Evolutionary conservation across 805 yeast species (phyloP).

Genomic region (Candida broadrunensis): DNA sequence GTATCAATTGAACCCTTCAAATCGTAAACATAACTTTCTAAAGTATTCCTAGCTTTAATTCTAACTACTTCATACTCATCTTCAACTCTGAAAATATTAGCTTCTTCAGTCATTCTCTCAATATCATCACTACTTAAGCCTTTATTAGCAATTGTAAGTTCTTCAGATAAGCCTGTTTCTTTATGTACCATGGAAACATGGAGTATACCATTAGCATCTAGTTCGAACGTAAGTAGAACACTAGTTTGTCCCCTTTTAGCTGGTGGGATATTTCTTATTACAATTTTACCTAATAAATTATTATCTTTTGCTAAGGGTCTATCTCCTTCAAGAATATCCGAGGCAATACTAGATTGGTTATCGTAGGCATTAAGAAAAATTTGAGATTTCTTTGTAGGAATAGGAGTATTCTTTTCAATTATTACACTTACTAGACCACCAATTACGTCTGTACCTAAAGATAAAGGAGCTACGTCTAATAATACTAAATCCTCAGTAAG

Average conservation of each 20-base stretch:
- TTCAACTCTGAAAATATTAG: constrained; percentile 90
- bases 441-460: constrained; percentile 93
- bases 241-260: constrained; percentile 92
- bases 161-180: constrained; percentile 93
- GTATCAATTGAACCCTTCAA: constrained; percentile 66
- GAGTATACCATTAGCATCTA: constrained; percentile 84
- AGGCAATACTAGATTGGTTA: constrained; percentile 92
- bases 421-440: constrained; percentile 98
- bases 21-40: constrained; percentile 86
- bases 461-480: constrained; percentile 90
- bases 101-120: constrained; percentile 97
- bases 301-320: constrained; percentile 92
- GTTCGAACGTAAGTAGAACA: constrained; percentile 81
- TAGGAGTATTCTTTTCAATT: constrained; percentile 91
- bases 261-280: constrained; percentile 82
- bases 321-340: constrained; percentile 95
- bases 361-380: constrained; percentile 94
- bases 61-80: constrained; percentile 79
- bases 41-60: constrained; percentile 73
- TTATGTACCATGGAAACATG: constrained; percentile 86
- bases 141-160: constrained; percentile 91
- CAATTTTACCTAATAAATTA: constrained; percentile 84
- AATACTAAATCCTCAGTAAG: constrained; percentile 54
- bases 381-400: constrained; percentile 94
- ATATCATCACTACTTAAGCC: constrained; percentile 91